A percentile compares a stretch with the other conserved stretches of the same genome.
phyloP scores from a whole-genome alignment of 1,284 basidiomycete species.

The Leucoagaricus sp. region DNA sequence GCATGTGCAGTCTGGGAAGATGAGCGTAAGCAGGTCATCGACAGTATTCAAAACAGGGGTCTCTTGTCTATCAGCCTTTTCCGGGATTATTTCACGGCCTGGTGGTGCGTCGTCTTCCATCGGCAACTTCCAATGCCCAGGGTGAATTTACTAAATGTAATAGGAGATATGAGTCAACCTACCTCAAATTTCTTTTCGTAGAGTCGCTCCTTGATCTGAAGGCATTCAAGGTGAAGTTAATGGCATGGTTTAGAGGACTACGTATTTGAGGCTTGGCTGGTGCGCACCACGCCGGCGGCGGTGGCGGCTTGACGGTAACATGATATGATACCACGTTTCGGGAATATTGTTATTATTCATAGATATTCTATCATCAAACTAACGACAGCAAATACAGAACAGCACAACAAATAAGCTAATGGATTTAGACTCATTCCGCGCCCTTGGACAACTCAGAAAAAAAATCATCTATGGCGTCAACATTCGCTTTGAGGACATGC shows the following conservation, averaged over 20 bases:
- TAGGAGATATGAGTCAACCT: slow-evolving; percentile 61
- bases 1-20: slow-evolving; percentile 83
- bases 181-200: slow-evolving; percentile 49
- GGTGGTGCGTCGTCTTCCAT: slow-evolving; percentile 51
- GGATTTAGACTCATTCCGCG: slow-evolving; percentile 27
- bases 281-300: slow-evolving; percentile 69
- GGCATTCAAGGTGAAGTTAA: slow-evolving; percentile 58
- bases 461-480: slow-evolving; percentile 51
- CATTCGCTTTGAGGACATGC: slow-evolving; percentile 52
- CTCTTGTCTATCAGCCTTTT: slow-evolving; percentile 54
- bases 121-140: slow-evolving; percentile 11
- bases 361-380: slow-evolving; percentile 10
- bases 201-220: slow-evolving; percentile 71
- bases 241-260: slow-evolving; percentile 70
- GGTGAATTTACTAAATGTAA: too few relatives aligned
- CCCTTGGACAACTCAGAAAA: slow-evolving; percentile 41
- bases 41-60: slow-evolving; percentile 49
- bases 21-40: slow-evolving; percentile 59
- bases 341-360: slow-evolving; percentile 1
- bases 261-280: slow-evolving; percentile 57
- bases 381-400: slow-evolving; percentile 8
- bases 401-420: slow-evolving; percentile 12
- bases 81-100: slow-evolving; percentile 56
- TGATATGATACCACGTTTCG: slow-evolving; percentile 3
- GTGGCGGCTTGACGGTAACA: slow-evolving; percentile 57